Evolutionary conservation across 2,329 filamentous ascomycete species (phyloP), one percentile per base, ranked within the genome.

Genomic region (Xylariaceae sp.): DNA sequence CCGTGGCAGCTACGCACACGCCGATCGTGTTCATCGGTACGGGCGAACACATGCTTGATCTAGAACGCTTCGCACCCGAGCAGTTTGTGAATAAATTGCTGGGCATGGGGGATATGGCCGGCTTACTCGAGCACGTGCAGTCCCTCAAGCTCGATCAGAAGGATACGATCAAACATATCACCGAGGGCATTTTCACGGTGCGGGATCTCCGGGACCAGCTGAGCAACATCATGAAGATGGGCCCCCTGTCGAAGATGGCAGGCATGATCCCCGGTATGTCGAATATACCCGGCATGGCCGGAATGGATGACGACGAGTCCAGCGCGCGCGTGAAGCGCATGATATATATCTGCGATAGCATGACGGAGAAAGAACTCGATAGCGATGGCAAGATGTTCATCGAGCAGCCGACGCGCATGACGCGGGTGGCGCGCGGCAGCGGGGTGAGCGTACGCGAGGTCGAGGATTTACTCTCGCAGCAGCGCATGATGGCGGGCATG

Each of bases 171-270:
- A 99, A 99, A 77, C 92, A 99, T 75, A 95, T 99, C 62, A 88
- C 90, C 5, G 92, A 96, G 67, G 94, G 94, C 53, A 91, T 96
- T 60, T 99, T 97, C 72, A 96, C 94, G 0, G 82, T 99, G 35
- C 87, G 94, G 53, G 94, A 99, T 70, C 80, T 99, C 62, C 85
- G 94, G 26, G 94, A 99, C 70, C 95, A 99, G 69, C 84, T 99
- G 9, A 88, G 87, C 55, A 97, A 97, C 67, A 96, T 99, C 68
- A 96, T 97, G 91, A 99, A 99, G 76, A 97, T 99, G 94, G 94
- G 94, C 0, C 94, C 94, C 0, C 75, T 99, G 1, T 95, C 89
- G 19, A 97, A 99, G 71, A 95, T 99, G 83, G 95, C 92, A 0
- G 91, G 91, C 65, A 99, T 99, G 94, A 97, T 99, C 60, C 94